Evolutionary conservation across 2,329 filamentous ascomycete species (phyloP).

Genomic region (Shiraia bambusicola): DNA sequence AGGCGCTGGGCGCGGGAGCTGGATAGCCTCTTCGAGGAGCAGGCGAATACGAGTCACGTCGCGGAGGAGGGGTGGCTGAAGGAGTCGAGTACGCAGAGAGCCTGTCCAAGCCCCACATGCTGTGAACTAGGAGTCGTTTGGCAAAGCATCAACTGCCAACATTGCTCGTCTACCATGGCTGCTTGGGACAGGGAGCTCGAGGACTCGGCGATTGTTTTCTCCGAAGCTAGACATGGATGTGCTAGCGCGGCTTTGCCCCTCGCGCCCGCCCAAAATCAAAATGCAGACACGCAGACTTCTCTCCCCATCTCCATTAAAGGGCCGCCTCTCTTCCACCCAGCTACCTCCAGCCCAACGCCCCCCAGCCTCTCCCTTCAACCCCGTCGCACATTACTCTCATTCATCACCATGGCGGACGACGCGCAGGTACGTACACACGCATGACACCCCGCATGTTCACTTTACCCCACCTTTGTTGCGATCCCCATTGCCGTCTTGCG

Average conservation of each 20-base stretch:
- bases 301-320: conserved; percentile 30
- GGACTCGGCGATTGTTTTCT: conserved; percentile 19
- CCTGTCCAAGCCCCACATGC: conserved; percentile 84
- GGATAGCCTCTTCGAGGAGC: conserved; percentile 68
- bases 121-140: conserved; percentile 10
- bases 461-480: conserved; percentile 43
- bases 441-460: conserved; percentile 23
- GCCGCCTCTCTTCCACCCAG: conserved; percentile 30
- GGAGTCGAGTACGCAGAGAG: conserved; percentile 71
- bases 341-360: conserved; percentile 26
- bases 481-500: conserved; percentile 34
- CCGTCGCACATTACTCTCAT: conserved; percentile 41
- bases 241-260: conserved; percentile 31
- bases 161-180: conserved; percentile 1
- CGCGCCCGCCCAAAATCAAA: conserved; percentile 34
- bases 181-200: background rate
- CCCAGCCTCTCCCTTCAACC: conserved; percentile 34
- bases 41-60: conserved; percentile 71
- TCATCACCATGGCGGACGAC: conserved; percentile 66
- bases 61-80: conserved; percentile 61
- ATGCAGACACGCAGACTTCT: conserved; percentile 39
- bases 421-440: conserved; percentile 57
- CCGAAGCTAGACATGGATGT: conserved; percentile 25
- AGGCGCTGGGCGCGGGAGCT: conserved; percentile 67
- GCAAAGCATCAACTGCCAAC: background rate